phyloP scores from a whole-genome alignment of 2,329 filamentous ascomycete species.

The Penicillium thymicola region DNA sequence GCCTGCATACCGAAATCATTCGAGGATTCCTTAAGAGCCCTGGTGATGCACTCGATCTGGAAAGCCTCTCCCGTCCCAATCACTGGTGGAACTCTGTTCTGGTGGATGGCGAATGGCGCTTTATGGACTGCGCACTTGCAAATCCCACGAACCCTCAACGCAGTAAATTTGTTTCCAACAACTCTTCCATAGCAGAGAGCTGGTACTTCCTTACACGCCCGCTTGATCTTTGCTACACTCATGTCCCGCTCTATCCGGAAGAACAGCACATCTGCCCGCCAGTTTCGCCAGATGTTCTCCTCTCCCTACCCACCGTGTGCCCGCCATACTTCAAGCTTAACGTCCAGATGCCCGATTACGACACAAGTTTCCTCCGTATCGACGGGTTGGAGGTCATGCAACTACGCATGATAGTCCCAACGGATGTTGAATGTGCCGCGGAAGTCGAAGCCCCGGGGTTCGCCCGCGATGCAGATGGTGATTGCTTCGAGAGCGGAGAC shows the following conservation, averaged over 20 bases:
- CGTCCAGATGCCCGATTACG: constrained; percentile 80
- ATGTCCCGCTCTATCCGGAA: constrained; percentile 79
- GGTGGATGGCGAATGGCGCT: constrained; percentile 91
- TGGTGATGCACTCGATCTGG: constrained; percentile 76
- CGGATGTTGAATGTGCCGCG: constrained; percentile 86
- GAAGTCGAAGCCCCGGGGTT: constrained; percentile 86
- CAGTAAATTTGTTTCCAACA: constrained; percentile 69
- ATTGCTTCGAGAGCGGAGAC: constrained; percentile 90
- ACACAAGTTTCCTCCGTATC: constrained; percentile 79
- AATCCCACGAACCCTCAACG: constrained; percentile 86
- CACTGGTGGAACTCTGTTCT: constrained; percentile 98
- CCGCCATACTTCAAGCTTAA: constrained; percentile 82
- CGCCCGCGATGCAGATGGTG: constrained; percentile 79
- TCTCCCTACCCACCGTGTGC: constrained; percentile 81
- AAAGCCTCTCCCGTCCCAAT: constrained; percentile 79
- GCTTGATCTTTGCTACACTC: constrained; percentile 89
- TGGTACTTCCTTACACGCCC: constrained; percentile 96
- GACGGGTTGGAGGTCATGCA: constrained; percentile 94
- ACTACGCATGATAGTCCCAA: constrained; percentile 78
- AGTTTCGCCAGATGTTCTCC: constrained; percentile 77
- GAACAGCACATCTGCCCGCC: constrained; percentile 94
- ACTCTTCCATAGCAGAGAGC: constrained; percentile 67
- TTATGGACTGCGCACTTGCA: constrained; percentile 90
- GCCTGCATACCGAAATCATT: constrained; percentile 81
- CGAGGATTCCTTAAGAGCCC: constrained; percentile 88